Percentiles rank a stretch among this genome's conserved stretches.
Evolutionary conservation across 768 basidiomycete species (phyloP).

Genomic region (Lentinula raphanica): DNA sequence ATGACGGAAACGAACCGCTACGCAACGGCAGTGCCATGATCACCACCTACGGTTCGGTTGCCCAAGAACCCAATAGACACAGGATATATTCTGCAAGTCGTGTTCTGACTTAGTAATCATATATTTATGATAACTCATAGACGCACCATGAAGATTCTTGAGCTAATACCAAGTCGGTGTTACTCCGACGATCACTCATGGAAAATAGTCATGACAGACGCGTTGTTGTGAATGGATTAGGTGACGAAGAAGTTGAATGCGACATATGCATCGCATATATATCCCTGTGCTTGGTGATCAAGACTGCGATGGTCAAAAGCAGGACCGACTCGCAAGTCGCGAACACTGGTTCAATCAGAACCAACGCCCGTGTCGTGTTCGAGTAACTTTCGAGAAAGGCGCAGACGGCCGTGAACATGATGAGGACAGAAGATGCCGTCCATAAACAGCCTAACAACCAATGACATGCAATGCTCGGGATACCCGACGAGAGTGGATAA

Average conservation of each 20-base stretch:
- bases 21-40: slow-evolving; percentile 1
- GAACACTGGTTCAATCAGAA: neutral
- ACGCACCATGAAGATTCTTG: neutral
- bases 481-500: neutral
- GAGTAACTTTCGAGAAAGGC: neutral
- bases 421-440: neutral
- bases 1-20: neutral
- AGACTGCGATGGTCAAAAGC: neutral
- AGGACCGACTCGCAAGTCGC: neutral
- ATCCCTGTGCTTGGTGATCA: neutral
- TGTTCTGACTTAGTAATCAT: neutral
- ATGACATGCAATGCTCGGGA: neutral
- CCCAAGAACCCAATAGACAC: neutral
- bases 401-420: neutral
- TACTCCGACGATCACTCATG: neutral
- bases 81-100: neutral
- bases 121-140: neutral
- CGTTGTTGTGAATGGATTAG: neutral
- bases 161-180: neutral
- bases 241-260: neutral
- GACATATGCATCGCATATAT: neutral
- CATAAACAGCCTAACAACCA: neutral
- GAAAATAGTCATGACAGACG: neutral
- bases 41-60: neutral
- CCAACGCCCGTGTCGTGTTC: neutral